Evolutionary conservation across 371 early-diverging fungal genomes (phyloP), one percentile per base, ranked within the genome.

Genomic region (Mortierella sp.): DNA sequence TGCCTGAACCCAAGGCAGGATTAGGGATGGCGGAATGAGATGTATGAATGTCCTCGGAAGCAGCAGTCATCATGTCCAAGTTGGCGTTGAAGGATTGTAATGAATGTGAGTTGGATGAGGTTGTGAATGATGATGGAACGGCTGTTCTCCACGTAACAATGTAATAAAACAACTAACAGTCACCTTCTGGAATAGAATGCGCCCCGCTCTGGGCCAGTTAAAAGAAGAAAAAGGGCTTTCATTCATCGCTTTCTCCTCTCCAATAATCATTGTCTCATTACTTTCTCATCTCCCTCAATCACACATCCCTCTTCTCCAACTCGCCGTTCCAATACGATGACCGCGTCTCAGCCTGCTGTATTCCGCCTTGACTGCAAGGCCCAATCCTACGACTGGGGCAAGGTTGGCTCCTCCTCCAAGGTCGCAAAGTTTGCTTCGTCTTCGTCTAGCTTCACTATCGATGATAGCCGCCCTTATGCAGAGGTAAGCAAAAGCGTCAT

Each of bases 301-400:
- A 22, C 16, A 48, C 38, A 36, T n/a, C 36, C 38, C 50, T 45
- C 21, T 50, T 36, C 38, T 36, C 16, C 19, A 1, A 19, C 19
- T 36, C 38, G 9, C 53, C 13, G 33, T 19, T 15, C 9, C 19
- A 0, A 52, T 7, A 58, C 61, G 8, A 77, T 77, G 72, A 36
- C 50, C 24, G 32, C 43, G 1, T n/a, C 74, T n/a, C 74, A 73
- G 19, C 76, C 77, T 15, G 53, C 85, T 55, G 85, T 90, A 63
- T 87, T 89, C 74, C 89, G 89, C 55, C 85, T 91, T 50, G 85
- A 87, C 74, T 86, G 90, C 65, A 78, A 87, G 57, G 87, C 89
- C n/a, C 94, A 95, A 84, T 91, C 91, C 65, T 99, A 99, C 87
- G 97, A 95, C 84, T 99, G 99, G 99, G 99, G 99, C 58, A 96